Conservation (phyloP, 768 basidiomycete genomes). For the Mycena rosella region DNA sequence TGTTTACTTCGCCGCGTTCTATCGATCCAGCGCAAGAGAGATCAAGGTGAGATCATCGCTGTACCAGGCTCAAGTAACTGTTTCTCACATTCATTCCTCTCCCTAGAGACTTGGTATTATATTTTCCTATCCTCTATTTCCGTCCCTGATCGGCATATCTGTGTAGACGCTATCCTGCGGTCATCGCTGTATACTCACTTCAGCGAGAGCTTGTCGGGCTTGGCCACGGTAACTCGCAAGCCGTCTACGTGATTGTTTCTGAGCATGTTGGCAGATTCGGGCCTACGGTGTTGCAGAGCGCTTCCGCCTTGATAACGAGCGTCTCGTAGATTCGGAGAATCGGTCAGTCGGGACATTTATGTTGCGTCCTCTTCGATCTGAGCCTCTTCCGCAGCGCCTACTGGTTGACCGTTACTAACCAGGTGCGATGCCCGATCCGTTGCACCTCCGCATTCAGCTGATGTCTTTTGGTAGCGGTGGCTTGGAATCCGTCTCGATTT, state of each 20-base stretch:
- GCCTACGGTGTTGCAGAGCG: conserved; percentile 86
- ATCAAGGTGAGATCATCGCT: conserved; percentile 68
- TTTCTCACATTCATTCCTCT: background rate
- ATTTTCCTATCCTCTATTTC: background rate
- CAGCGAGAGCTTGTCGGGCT: conserved; percentile 88
- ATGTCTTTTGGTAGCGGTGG: conserved; percentile 68
- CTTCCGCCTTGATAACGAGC: conserved; percentile 81
- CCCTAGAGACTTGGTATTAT: conserved; percentile 66
- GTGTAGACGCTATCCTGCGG: conserved; percentile 82
- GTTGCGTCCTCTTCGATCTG: background rate
- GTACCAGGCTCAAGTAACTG: background rate
- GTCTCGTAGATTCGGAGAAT: conserved; percentile 87
- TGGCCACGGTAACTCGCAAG: conserved; percentile 63
- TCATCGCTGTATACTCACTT: conserved; percentile 93
- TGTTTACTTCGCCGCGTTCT: conserved; percentile 81
- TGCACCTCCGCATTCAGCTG: background rate
- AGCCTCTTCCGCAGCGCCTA: conserved; percentile 69
- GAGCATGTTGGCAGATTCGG: conserved; percentile 60
- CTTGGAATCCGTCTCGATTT: conserved; percentile 92
- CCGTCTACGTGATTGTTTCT: background rate
- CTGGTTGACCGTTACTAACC: conserved; percentile 88
- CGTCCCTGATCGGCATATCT: conserved; percentile 7
- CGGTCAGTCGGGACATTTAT: conserved; percentile 52
- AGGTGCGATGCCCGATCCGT: conserved; percentile 53
- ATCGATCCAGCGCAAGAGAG: conserved; percentile 88